A percentile compares a stretch with the other conserved stretches of the same genome.
phyloP scores from a whole-genome alignment of 192 early-diverging fungal genomes.

The Endogone sp. region DNA sequence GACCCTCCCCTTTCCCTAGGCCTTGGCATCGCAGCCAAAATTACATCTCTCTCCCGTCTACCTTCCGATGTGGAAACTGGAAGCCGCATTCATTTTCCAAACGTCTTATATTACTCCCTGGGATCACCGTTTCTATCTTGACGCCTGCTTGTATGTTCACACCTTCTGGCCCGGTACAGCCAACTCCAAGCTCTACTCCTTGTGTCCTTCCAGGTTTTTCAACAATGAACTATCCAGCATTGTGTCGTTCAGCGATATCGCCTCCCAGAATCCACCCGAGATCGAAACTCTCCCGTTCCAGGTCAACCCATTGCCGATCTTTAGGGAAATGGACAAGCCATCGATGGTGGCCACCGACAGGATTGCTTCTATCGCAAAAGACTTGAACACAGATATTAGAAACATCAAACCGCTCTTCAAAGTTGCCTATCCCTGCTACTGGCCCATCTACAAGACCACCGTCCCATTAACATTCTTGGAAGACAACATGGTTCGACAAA shows the following conservation, averaged over 20 bases:
- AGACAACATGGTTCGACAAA: not conserved
- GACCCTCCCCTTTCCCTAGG: no score
- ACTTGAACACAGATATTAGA: not conserved
- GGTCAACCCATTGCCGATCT: not conserved
- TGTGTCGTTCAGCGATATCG: not conserved
- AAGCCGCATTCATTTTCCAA: not conserved
- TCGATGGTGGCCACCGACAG: not conserved
- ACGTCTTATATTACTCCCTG: not conserved
- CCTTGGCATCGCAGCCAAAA: not conserved
- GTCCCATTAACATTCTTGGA: not conserved
- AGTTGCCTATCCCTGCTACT: not conserved
- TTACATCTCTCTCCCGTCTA: no score
- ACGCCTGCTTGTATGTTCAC: not conserved
- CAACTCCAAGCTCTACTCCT: not conserved
- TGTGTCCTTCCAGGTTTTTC: not conserved
- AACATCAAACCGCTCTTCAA: not conserved
- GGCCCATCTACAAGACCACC: not conserved
- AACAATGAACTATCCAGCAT: not conserved
- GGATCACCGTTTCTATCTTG: not conserved
- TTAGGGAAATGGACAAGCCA: not conserved
- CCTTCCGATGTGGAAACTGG: not conserved
- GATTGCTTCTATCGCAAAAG: not conserved
- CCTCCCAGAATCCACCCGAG: not conserved
- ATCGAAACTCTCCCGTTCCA: not conserved
- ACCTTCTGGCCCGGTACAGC: not conserved